Evolutionary conservation across 352 stramenopile species (phyloP), one percentile per base, ranked within the genome.

Genomic region (Globisporangium okanoganense): DNA sequence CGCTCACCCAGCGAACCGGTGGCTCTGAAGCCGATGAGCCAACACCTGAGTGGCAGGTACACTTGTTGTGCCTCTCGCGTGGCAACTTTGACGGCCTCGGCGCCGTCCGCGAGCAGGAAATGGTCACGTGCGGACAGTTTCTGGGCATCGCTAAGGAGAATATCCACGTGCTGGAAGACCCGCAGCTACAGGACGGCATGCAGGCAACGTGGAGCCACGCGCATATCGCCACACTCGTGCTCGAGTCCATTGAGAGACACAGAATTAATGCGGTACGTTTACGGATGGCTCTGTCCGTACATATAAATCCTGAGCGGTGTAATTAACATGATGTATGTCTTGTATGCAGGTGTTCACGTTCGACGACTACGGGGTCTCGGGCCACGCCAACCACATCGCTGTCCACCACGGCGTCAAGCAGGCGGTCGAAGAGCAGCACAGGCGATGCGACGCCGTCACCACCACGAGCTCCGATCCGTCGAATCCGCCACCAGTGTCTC

Each of bases 21-120:
- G 24, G 6, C 45, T 35, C 24, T 35, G 24, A 35, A 2, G 50
- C 27, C 5, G 36, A 70, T 8, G 56, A 18, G 14, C 55, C 43
- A 52, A 58, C 49, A 5, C 24, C 64, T 20, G 40, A 67, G 47
- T 93, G 81, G 83, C 52, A 88, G n/a, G 70, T 75, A 5, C 85
- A 93, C 48, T 67, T 98, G 54, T 65, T 99, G 6, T 98, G 92
- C 67, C 82, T 99, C 1, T 98, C 91, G 50, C 62, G 74, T 25
- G 90, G 90, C n/a, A 92, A 98, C 69, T 97, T 90, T 61, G 88
- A 98, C 68, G 90, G 93, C 6, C 71, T 98, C 36, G 94, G 94
- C 8, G 71, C 73, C 6, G 65, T 87, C 12, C 83, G 96, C 47
- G 78, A 81, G n/a, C 79, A 84, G 51, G 96, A 99, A 72, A 71